Conservation (phyloP, 2,329 filamentous ascomycete genomes). For the Hypoxylon sp. region DNA sequence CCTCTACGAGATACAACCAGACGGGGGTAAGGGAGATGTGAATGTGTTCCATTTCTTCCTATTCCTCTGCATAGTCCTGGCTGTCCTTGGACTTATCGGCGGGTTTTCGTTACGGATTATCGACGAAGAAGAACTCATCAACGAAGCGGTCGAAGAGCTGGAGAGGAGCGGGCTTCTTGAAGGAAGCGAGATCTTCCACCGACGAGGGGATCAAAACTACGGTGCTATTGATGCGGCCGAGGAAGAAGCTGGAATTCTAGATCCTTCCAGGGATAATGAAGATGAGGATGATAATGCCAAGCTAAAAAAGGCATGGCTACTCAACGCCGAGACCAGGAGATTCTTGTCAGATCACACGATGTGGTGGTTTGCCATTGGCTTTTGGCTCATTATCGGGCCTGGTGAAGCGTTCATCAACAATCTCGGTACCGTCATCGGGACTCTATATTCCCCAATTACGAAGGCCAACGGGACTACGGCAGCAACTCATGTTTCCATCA, state of each 20-base stretch:
- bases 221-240: conserved; percentile 63
- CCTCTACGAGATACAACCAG: conserved; percentile 72
- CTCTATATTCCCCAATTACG: conserved; percentile 71
- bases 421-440: conserved; percentile 90
- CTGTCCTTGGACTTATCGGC: conserved; percentile 76
- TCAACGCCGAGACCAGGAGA: conserved; percentile 87
- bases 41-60: conserved; percentile 88
- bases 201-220: conserved; percentile 65
- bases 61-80: conserved; percentile 78
- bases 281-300: conserved; percentile 56
- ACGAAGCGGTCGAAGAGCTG: conserved; percentile 88
- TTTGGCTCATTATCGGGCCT: conserved; percentile 91
- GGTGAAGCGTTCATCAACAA: conserved; percentile 99
- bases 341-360: conserved; percentile 91
- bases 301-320: conserved; percentile 85
- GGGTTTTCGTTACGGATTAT: conserved; percentile 79
- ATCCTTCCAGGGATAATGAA: conserved; percentile 48
- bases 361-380: conserved; percentile 92
- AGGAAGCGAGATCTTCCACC: conserved; percentile 75
- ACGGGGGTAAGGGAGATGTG: conserved; percentile 70
- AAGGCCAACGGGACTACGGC: conserved; percentile 64
- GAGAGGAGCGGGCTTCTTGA: conserved; percentile 86
- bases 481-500: conserved; percentile 90
- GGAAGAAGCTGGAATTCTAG: conserved; percentile 54
- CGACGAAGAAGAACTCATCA: conserved; percentile 86